A percentile compares a stretch with the other conserved stretches of the same genome.
phyloP scores from a whole-genome alignment of 2,329 filamentous ascomycete genomes.

The Aspergillus fumigatiaffinis region DNA sequence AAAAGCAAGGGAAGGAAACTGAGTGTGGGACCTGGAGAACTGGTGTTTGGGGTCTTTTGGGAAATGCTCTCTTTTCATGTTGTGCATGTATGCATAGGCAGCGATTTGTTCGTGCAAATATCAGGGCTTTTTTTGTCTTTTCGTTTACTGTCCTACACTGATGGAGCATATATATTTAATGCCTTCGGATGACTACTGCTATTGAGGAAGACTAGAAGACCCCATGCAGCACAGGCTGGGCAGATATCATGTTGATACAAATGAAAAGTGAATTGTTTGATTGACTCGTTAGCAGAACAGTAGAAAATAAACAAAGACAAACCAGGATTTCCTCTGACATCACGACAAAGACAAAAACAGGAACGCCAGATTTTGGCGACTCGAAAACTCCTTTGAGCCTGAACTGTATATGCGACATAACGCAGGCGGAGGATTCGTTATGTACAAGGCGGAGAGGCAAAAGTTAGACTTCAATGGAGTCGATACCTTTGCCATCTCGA shows the following conservation, averaged over 20 bases:
- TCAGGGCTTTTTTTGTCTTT: constrained; percentile 9
- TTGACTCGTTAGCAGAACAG: constrained; percentile 19
- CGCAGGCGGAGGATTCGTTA: constrained; percentile 19
- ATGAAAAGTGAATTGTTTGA: constrained; percentile 10
- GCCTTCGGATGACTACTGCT: not conserved
- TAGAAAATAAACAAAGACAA: constrained; percentile 22
- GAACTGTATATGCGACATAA: constrained; percentile 25
- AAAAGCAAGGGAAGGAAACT: constrained; percentile 7
- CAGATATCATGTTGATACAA: constrained; percentile 1
- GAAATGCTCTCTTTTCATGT: constrained; percentile 11
- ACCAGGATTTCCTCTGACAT: constrained; percentile 22
- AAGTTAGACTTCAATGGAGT: constrained; percentile 4
- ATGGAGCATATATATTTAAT: not conserved
- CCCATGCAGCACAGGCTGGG: not conserved
- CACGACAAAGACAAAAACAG: constrained; percentile 26
- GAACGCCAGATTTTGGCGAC: constrained; percentile 15
- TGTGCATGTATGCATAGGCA: constrained; percentile 26
- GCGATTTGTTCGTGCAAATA: constrained; percentile 23
- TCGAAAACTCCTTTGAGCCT: constrained; percentile 19
- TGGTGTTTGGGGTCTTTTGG: constrained; percentile 16
- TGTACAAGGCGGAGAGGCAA: constrained; percentile 27
- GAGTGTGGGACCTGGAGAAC: constrained; percentile 9
- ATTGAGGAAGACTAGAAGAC: not conserved
- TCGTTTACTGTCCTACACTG: not conserved
- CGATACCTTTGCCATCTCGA: constrained; percentile 10